Percentiles rank a stretch among this genome's conserved stretches.
These are phyloP conservation scores for Paxillus rubicundulus DNA, from an alignment of 768 basidiomycete genomes.

Conservation along the genomic window DNA sequence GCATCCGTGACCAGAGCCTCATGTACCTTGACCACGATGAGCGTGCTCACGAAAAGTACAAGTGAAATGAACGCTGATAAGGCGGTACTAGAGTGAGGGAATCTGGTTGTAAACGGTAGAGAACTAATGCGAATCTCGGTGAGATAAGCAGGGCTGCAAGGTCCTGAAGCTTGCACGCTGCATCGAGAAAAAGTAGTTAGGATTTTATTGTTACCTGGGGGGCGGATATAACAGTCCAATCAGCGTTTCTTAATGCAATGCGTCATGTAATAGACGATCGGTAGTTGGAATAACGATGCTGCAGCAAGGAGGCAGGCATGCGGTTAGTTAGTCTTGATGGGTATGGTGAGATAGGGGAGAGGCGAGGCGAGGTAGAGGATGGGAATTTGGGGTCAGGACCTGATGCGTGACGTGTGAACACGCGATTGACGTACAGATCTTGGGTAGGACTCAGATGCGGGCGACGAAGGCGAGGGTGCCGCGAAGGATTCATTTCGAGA, in stretches of 20 bases:
- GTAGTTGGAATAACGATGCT: conserved; percentile 1
- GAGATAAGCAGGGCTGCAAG: background rate
- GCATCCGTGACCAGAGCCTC: conserved; percentile 13
- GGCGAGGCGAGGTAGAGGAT: background rate
- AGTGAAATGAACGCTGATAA: conserved; percentile 34
- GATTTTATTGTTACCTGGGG: background rate
- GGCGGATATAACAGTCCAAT: conserved; percentile 8
- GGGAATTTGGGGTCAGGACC: background rate
- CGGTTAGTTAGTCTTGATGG: background rate
- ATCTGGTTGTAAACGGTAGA: background rate
- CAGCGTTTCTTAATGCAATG: conserved; percentile 3
- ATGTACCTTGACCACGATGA: conserved; percentile 75
- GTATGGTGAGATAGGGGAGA: conserved; percentile 1
- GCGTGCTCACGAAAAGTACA: conserved; percentile 44
- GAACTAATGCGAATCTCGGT: background rate
- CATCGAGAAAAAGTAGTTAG: background rate
- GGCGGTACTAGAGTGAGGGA: background rate
- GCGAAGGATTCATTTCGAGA: conserved; percentile 2
- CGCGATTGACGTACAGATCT: background rate
- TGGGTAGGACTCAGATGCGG: background rate
- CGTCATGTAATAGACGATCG: background rate
- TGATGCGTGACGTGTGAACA: background rate
- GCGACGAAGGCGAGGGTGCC: background rate
- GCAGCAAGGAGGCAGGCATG: conserved; percentile 2
- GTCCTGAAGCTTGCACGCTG: background rate